A percentile compares a stretch with the other conserved stretches of the same genome.
These are phyloP conservation scores for Saccharum spontaneum DNA, from an alignment of 176 grass and related monocot species.

Conservation along the genomic window DNA sequence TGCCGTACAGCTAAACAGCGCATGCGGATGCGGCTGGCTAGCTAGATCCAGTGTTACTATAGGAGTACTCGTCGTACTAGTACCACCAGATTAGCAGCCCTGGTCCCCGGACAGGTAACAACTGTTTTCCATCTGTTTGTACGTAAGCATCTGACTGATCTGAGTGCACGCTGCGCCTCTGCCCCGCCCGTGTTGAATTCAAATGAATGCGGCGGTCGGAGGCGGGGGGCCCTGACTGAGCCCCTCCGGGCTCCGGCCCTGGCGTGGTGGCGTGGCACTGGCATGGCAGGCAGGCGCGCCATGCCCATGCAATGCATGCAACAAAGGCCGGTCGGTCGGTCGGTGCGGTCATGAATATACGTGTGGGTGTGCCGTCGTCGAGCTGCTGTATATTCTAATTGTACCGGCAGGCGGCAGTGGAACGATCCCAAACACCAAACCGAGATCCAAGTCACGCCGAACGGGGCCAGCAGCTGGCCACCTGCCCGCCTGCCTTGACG, in stretches of 20 bases:
- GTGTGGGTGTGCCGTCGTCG: too few species aligned
- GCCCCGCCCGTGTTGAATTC: slow-evolving; percentile 20
- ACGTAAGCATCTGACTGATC: not conserved
- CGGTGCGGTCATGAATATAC: not conserved
- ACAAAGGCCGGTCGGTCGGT: not conserved
- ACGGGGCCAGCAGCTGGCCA: not conserved
- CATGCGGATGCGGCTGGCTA: not conserved
- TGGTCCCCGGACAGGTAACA: not conserved
- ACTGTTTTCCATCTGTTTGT: not conserved
- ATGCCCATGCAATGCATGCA: not conserved
- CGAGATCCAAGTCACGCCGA: not conserved
- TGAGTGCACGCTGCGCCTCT: not conserved
- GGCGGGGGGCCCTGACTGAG: not conserved
- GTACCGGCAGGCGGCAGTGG: not conserved
- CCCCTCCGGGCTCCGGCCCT: too few species aligned
- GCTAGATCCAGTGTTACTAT: not conserved
- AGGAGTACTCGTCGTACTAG: too few species aligned
- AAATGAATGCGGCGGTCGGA: slow-evolving; percentile 23
- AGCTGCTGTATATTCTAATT: not conserved
- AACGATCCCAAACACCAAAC: not conserved
- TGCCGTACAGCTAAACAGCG: not conserved
- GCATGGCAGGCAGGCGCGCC: not conserved
- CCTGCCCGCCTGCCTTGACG: not conserved
- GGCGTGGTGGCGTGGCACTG: too few species aligned
- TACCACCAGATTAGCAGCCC: not conserved